Percentiles rank a stretch among this genome's conserved stretches.
Evolutionary conservation across 495 filamentous ascomycete genomes (phyloP).

Genomic region (Acidomyces sp.): DNA sequence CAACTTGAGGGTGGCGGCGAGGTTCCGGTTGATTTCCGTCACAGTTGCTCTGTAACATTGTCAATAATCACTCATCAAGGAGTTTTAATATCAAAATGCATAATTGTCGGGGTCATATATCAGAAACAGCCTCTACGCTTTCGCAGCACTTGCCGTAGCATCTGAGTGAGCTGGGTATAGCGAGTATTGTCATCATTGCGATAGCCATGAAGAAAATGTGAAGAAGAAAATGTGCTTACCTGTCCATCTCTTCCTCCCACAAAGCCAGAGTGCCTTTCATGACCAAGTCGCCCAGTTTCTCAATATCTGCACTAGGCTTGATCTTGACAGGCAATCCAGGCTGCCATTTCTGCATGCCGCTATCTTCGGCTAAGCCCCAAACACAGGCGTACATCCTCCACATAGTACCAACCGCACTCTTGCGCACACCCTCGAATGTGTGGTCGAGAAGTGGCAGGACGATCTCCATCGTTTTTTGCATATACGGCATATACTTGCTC

Average conservation of each 20-base stretch:
- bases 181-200: conserved; percentile 64
- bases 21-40: conserved; percentile 87
- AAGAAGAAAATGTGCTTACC: conserved; percentile 48
- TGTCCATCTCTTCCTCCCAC: conserved; percentile 82
- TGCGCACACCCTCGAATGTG: conserved; percentile 83
- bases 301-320: conserved; percentile 58
- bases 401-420: conserved; percentile 74
- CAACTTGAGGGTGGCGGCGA: conserved; percentile 82
- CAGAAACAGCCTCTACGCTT: conserved; percentile 57
- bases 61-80: conserved; percentile 16
- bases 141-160: conserved; percentile 79
- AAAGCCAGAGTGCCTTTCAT: conserved; percentile 69
- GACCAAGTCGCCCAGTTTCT: conserved; percentile 78
- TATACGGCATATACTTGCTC: conserved; percentile 65
- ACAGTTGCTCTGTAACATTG: conserved; percentile 55
- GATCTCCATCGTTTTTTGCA: conserved; percentile 77
- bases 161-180: conserved; percentile 99
- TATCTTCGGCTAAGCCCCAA: conserved; percentile 72
- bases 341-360: conserved; percentile 70
- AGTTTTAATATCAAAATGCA: background rate
- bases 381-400: conserved; percentile 90
- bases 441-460: conserved; percentile 72
- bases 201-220: conserved; percentile 13
- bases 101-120: conserved; percentile 14
- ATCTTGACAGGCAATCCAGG: conserved; percentile 74